These are phyloP conservation scores for Goffeauzyma gilvescens DNA, from an alignment of 768 basidiomycete species.

Conservation along the genomic window DNA sequence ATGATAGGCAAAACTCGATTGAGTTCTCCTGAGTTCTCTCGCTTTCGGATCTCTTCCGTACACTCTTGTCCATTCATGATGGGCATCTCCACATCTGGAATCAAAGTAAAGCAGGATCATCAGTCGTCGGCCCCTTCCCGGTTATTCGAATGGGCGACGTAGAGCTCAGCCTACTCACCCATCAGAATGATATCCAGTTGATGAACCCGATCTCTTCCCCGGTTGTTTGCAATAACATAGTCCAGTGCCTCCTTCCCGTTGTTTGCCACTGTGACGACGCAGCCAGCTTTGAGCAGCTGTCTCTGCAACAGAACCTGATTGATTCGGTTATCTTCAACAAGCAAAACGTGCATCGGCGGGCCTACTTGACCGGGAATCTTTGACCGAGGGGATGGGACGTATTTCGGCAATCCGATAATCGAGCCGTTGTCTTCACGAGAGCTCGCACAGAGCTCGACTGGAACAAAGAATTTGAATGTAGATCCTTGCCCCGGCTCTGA, in stretches of 20 bases:
- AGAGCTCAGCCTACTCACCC: not conserved
- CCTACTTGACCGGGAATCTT: too few relatives aligned
- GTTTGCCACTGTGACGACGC: slow-evolving; percentile 6
- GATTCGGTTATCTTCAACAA: slow-evolving; percentile 11
- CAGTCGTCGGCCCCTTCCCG: too few relatives aligned
- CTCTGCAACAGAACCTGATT: slow-evolving; percentile 8
- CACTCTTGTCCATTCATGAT: slow-evolving; percentile 13
- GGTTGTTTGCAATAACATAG: not conserved
- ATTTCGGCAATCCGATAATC: too few relatives aligned
- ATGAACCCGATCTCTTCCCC: not conserved
- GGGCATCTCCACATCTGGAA: slow-evolving; percentile 14
- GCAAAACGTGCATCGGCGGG: slow-evolving; percentile 2
- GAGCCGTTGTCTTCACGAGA: not conserved
- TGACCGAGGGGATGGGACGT: too few relatives aligned
- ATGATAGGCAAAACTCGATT: slow-evolving; percentile 10
- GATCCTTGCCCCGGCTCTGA: slow-evolving; percentile 11
- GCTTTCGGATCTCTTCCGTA: slow-evolving; percentile 7
- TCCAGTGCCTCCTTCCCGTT: slow-evolving; percentile 13
- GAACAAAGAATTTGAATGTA: slow-evolving; percentile 11
- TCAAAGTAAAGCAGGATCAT: not conserved
- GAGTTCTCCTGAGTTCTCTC: not conserved
- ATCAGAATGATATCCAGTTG: slow-evolving; percentile 5
- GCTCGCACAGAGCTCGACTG: slow-evolving; percentile 1
- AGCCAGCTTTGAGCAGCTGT: slow-evolving; percentile 10
- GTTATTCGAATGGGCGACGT: not conserved